Evolutionary conservation across 164 flowering plant species (phyloP).

Genomic region (Annona cherimola): DNA sequence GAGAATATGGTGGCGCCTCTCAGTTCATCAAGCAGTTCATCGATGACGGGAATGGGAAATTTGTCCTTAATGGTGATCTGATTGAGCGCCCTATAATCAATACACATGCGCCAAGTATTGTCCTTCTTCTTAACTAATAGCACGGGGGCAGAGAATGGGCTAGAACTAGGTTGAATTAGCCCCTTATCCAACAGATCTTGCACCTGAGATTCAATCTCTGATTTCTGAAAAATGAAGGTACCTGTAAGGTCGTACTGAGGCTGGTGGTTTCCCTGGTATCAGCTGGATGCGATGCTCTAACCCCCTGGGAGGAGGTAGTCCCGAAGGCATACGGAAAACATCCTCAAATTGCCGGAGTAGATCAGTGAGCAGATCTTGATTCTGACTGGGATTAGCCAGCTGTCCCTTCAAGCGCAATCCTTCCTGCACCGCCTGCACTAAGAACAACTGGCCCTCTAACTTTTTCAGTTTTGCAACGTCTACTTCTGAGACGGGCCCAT

Average conservation of each 20-base stretch:
- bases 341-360: neutral
- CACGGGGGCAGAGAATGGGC: neutral
- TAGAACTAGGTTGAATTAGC: neutral
- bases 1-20: neutral
- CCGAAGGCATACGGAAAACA: neutral
- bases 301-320: neutral
- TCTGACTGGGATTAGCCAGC: no score
- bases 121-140: neutral
- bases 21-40: neutral
- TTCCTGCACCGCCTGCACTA: no score
- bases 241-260: conserved; percentile 2
- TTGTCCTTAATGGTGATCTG: neutral
- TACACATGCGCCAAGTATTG: neutral
- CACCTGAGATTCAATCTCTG: neutral
- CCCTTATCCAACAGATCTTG: neutral
- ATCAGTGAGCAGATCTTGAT: no score
- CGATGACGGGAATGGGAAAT: neutral
- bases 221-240: neutral
- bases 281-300: neutral
- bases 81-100: neutral
- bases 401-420: no score
- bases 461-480: no score
- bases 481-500: no score
- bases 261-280: neutral
- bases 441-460: no score